These are phyloP conservation scores for Crepidotus variabilis DNA, from an alignment of 768 basidiomycete genomes.

Conservation along the genomic window DNA sequence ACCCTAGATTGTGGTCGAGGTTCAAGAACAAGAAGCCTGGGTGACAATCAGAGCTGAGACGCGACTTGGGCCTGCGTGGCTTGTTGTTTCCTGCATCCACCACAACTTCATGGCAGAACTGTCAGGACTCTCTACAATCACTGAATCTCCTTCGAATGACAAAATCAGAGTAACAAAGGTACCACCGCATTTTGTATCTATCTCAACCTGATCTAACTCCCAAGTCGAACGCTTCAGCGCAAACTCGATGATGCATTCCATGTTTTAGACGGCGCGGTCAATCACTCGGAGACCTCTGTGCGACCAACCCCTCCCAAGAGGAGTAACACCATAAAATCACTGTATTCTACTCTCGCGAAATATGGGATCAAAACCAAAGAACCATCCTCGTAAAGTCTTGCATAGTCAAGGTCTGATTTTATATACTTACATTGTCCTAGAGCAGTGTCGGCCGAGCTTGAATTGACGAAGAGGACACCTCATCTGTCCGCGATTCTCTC, in stretches of 20 bases:
- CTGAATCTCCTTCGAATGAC: slow-evolving; percentile 12
- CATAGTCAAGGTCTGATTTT: neutral
- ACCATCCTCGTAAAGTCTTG: slow-evolving; percentile 8
- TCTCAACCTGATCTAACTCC: too few species aligned
- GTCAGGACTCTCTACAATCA: slow-evolving; percentile 11
- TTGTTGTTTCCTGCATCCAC: neutral
- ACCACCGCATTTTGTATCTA: too few species aligned
- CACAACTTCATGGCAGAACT: slow-evolving; percentile 1
- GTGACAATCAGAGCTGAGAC: too few species aligned
- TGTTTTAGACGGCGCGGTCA: slow-evolving; percentile 62
- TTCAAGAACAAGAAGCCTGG: too few species aligned
- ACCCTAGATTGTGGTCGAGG: too few species aligned
- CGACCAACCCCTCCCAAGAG: slow-evolving; percentile 51
- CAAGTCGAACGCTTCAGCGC: slow-evolving; percentile 37
- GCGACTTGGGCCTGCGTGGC: too few species aligned
- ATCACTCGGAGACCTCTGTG: slow-evolving; percentile 26
- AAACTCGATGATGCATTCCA: slow-evolving; percentile 83
- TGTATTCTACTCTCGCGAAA: slow-evolving; percentile 78
- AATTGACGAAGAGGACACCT: slow-evolving; percentile 53
- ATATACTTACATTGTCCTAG: slow-evolving; percentile 2
- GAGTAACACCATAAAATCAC: slow-evolving; percentile 46
- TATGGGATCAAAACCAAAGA: slow-evolving; percentile 64
- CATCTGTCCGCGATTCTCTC: slow-evolving; percentile 68
- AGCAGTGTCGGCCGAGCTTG: slow-evolving; percentile 11
- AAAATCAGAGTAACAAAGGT: slow-evolving; percentile 41